Evolutionary conservation across 169 alveolate genomes (phyloP).

Genomic region (Theileria annulata): DNA sequence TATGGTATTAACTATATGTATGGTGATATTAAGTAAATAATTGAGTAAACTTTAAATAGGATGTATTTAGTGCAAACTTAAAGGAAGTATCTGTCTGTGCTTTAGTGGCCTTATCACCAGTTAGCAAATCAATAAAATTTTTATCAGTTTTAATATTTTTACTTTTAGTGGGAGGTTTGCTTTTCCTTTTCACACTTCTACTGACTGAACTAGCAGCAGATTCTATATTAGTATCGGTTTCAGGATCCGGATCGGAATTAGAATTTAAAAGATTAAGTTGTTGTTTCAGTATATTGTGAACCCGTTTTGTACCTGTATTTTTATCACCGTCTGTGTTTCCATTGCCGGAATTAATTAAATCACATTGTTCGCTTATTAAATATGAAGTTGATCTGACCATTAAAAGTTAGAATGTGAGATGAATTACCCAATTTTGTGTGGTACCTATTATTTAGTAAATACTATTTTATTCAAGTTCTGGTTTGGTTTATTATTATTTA

Average conservation of each 20-base stretch:
- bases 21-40: neutral
- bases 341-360: conserved; percentile 27
- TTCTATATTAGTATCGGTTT: neutral
- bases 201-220: neutral
- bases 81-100: conserved; percentile 32
- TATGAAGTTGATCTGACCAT: conserved; percentile 50
- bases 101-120: conserved; percentile 44
- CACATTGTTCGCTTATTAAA: conserved; percentile 56
- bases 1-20: neutral
- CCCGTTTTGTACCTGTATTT: neutral
- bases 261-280: conserved; percentile 41
- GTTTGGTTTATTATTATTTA: conserved; percentile 12
- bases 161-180: neutral
- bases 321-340: conserved; percentile 5
- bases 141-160: conserved; percentile 13
- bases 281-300: conserved; percentile 47
- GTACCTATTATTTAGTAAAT: neutral
- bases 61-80: conserved; percentile 13
- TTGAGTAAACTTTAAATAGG: neutral
- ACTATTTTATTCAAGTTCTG: neutral
- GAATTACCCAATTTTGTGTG: neutral
- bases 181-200: neutral
- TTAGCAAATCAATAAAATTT: conserved; percentile 53
- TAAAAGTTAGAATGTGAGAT: neutral
- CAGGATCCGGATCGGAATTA: conserved; percentile 1